These are phyloP conservation scores for Trichopus zeylanicus DNA, from an alignment of 116 monocot species.

Conservation along the genomic window DNA sequence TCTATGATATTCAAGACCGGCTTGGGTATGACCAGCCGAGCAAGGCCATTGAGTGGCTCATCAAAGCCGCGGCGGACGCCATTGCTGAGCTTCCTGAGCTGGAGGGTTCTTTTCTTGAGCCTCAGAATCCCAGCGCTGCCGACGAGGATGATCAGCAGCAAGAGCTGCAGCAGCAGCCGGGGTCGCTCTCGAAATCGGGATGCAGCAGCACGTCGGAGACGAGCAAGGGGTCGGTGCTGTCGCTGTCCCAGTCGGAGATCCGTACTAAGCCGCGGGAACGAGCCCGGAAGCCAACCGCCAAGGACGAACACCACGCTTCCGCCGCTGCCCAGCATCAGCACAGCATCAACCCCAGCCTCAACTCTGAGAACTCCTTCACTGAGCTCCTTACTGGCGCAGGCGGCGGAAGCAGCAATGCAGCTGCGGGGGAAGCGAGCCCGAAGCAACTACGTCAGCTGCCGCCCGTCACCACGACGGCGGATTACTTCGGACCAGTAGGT, in stretches of 20 bases:
- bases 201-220: conserved; percentile 89
- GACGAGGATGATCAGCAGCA: not conserved
- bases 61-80: conserved; percentile 64
- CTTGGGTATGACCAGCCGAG: conserved; percentile 95
- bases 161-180: conserved; percentile 30
- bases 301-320: conserved; percentile 40
- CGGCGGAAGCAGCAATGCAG: not conserved
- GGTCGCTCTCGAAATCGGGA: conserved; percentile 34
- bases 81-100: conserved; percentile 70
- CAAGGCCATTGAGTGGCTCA: conserved; percentile 94
- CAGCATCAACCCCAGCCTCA: conserved; percentile 16
- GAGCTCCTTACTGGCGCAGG: conserved; percentile 62
- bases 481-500: conserved; percentile 52
- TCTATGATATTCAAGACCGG: conserved; percentile 95
- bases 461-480: conserved; percentile 30
- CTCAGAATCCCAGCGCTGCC: not conserved
- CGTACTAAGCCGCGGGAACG: conserved; percentile 48
- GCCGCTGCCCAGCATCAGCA: not conserved
- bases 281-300: conserved; percentile 34
- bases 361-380: conserved; percentile 62
- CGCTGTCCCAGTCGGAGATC: conserved; percentile 63
- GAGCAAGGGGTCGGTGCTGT: conserved; percentile 80
- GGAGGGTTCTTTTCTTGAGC: conserved; percentile 33
- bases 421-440: conserved; percentile 7
- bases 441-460: conserved; percentile 23